Evolutionary conservation across 108 stramenopile species (phyloP).

Genomic region (Chaetoceros muelleri): DNA sequence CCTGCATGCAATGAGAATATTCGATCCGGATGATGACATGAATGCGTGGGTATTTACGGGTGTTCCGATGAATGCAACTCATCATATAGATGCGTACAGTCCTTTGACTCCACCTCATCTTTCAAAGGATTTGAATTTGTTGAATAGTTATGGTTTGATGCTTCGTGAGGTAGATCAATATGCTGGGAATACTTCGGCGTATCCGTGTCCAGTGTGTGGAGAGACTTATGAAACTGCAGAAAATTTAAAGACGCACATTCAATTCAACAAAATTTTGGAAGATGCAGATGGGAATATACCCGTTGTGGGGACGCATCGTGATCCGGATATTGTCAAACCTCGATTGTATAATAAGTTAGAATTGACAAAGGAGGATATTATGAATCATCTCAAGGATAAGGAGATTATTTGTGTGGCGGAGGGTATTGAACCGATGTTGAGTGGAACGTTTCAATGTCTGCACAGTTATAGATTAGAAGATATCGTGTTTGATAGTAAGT

Average conservation of each 20-base stretch:
- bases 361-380: slow-evolving; percentile 28
- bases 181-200: slow-evolving; percentile 32
- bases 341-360: slow-evolving; percentile 6
- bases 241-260: slow-evolving; percentile 37
- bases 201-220: slow-evolving; percentile 55
- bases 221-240: slow-evolving; percentile 49
- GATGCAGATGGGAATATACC: slow-evolving; percentile 24
- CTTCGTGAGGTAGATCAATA: slow-evolving; percentile 36
- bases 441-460: slow-evolving; percentile 60
- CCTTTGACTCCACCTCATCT: slow-evolving; percentile 8
- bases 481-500: slow-evolving; percentile 57
- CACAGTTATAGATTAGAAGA: slow-evolving; percentile 71
- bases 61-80: slow-evolving; percentile 34
- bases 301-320: slow-evolving; percentile 33
- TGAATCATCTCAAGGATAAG: slow-evolving; percentile 19
- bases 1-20: slow-evolving; percentile 32
- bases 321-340: slow-evolving; percentile 9
- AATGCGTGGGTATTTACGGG: slow-evolving; percentile 34
- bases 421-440: slow-evolving; percentile 51
- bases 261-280: slow-evolving; percentile 39
- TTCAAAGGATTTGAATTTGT: neutral
- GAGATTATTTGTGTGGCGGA: slow-evolving; percentile 64
- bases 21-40: slow-evolving; percentile 60
- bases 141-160: slow-evolving; percentile 24
- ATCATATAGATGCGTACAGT: slow-evolving; percentile 50